Conservation (phyloP, 352 stramenopile genomes). For the Phytophthora cajani region DNA sequence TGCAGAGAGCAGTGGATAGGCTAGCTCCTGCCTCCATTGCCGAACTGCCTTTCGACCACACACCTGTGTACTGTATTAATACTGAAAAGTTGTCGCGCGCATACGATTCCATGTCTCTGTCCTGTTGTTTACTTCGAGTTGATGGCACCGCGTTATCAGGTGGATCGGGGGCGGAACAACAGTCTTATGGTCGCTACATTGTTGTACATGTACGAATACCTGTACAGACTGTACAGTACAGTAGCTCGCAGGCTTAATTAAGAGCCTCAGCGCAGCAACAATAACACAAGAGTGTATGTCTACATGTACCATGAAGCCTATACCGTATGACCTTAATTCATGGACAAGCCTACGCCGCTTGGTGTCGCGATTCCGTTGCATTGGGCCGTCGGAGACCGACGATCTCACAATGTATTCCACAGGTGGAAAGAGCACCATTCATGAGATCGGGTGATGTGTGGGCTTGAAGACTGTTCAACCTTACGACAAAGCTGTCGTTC, state of each 20-base stretch:
- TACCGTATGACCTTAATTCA: too few species aligned
- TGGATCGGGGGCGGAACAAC: not conserved
- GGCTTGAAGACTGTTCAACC: not conserved
- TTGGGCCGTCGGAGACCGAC: not conserved
- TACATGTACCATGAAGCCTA: too few species aligned
- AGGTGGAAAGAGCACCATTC: not conserved
- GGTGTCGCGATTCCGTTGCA: too few species aligned
- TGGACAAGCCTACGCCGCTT: too few species aligned
- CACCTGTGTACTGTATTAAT: too few species aligned
- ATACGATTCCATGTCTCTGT: not conserved
- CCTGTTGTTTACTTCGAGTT: not conserved
- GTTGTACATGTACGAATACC: too few species aligned
- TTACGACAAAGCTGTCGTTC: constrained; percentile 4
- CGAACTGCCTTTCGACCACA: not conserved
- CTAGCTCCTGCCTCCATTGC: not conserved
- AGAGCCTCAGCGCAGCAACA: too few species aligned
- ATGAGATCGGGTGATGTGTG: not conserved
- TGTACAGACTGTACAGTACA: too few species aligned
- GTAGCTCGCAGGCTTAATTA: not conserved
- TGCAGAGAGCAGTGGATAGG: not conserved
- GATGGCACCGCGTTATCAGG: not conserved
- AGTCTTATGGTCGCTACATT: not conserved
- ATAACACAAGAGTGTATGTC: not conserved
- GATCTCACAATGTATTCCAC: not conserved
- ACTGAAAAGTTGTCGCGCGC: not conserved